Evolutionary conservation across 257 asterid species (phyloP), one percentile per base, ranked within the genome.

Genomic region (Oldenlandia corymbosa): DNA sequence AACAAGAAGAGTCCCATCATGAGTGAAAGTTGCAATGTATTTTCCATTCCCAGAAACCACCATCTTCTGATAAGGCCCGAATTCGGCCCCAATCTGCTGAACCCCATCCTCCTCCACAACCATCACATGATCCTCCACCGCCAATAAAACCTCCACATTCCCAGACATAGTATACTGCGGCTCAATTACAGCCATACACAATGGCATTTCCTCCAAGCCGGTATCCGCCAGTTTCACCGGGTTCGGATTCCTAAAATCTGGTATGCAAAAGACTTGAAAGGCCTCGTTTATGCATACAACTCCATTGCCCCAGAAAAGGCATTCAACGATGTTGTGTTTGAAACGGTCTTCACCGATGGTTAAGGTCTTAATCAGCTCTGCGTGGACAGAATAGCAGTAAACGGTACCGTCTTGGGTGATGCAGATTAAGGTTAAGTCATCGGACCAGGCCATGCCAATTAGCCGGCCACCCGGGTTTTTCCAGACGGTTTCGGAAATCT

Each of bases 141-240:
- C 96, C 62, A 92, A 72, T 74, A 92, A 65, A 49, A 92, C 94
- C 85, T 92, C 99, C 81, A 92, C 97, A 67, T 92, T 95, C 10
- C 99, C 97, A 0, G 97, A 92, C 81, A 86, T 84, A 11, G 95
- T 89, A 71, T 82, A 84, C 68, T 87, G 95, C 0, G 97, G 99
- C 82, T 92, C 99, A 53, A 92, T 89, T 76, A 92, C 99, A 17
- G 96, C 85, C 87, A 87, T 81, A 85, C 96, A 92, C 69, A 78
- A 81, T 6, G 96, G 97, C 56, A 81, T 78, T 66, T 85, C 99
- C 80, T 87, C 97, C 78, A 89, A 69, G 39, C 74, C 82, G 52
- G 91, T 72, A 67, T 92, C 95, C 39, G 97, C 91, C 63, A 92
- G 60, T 79, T 87, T 84, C 41, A 84, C 76, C 11, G 85, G 76